Base-by-base conservation (phyloP, 2,329 filamentous ascomycete genomes). In the Fusarium sulawesiense region DNA sequence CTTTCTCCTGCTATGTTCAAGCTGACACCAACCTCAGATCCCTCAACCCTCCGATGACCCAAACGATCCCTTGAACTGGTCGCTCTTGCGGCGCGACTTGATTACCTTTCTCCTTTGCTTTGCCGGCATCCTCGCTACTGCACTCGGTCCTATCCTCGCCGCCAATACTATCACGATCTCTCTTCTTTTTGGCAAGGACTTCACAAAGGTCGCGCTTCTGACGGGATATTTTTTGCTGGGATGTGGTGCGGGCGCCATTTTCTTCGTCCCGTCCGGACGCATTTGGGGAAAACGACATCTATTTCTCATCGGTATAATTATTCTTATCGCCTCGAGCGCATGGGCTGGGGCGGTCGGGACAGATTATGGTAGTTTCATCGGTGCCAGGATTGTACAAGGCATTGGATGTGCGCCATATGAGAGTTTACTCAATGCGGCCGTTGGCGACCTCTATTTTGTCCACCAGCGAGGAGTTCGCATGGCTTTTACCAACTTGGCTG, bases 241-340 rank as follows among this genome's bases (percentile, higher is more conserved):
- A 21, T 92, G 93, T 4, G 94, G 93, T 13, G 83, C 93, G 16
- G 91, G 92, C 2, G 94, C 93, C 53, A 89, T 96, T 78, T 85
- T 98, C 70, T 94, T 94, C 80, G 94, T 98, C 4, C 93, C 95
- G 0, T 93, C 91, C 1, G 93, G 93, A 21, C 89, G 94, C 60
- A 91, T 98, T 68, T 98, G 93, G 92, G 95, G 95, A 41, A 98
- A 97, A 80, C 87, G 94, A 42, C 95, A 98, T 82, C 82, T 94
- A 18, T 98, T 97, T 78, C 81, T 98, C 27, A 74, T 97, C 4
- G 94, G 93, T 10, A 90, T 91, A 47, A 70, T 92, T 49, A 85
- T 97, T 61, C 85, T 97, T 73, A 86, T 97, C 44, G 83, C 87
- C 45, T 92, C 91, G 60, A 92, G 90, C 71, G 88, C 87, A 9